These are phyloP conservation scores for Datisca glomerata DNA, from an alignment of 306 rosid genomes.

Conservation along the genomic window DNA sequence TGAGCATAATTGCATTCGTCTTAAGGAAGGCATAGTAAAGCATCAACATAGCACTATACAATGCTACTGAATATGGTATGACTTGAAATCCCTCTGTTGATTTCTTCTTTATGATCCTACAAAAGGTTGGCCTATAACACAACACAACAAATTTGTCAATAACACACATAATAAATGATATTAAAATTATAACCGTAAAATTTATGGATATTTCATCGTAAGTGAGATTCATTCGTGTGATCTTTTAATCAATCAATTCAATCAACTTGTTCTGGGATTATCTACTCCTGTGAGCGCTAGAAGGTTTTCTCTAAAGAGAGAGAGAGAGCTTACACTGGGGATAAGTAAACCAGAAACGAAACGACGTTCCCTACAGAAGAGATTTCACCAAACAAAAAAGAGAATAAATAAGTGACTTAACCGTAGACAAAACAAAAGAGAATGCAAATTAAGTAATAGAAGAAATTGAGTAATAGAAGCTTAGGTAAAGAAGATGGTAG, in stretches of 20 bases:
- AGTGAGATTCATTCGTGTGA: too few relatives aligned
- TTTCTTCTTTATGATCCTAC: slow-evolving; percentile 47
- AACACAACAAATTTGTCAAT: too few relatives aligned
- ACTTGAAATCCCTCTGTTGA: slow-evolving; percentile 51
- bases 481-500: not conserved
- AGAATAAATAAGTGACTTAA: not conserved
- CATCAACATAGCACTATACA: slow-evolving; percentile 46
- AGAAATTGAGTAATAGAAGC: too few relatives aligned
- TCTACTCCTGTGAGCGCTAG: not conserved
- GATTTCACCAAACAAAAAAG: not conserved
- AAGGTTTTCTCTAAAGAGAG: not conserved
- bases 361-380: slow-evolving; percentile 43
- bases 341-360: slow-evolving; percentile 54
- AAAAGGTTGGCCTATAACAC: slow-evolving; percentile 50
- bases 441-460: too few relatives aligned
- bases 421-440: not conserved
- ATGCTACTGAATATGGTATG: slow-evolving; percentile 53
- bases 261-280: not conserved
- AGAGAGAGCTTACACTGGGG: slow-evolving; percentile 48
- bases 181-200: not conserved
- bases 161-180: not conserved
- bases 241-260: too few relatives aligned
- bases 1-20: slow-evolving; percentile 34
- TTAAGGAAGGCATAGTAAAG: slow-evolving; percentile 51
- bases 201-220: not conserved